Percentiles rank a stretch among this genome's conserved stretches.
Conservation (phyloP, 495 filamentous ascomycete genomes). For the Xylaria scruposa region DNA sequence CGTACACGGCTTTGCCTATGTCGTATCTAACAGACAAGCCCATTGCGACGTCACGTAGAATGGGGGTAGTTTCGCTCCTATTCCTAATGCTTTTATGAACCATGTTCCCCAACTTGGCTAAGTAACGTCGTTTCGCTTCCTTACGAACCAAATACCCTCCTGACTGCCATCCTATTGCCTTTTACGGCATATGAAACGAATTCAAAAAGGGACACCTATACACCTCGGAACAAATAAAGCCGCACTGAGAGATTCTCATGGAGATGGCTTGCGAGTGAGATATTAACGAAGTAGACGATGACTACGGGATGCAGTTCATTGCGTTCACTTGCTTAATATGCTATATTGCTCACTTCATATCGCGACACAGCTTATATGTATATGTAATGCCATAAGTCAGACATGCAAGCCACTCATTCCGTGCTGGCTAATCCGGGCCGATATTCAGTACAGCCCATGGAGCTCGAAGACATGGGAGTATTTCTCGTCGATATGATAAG, state of each 20-base stretch:
- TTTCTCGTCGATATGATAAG: neutral
- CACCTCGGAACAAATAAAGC: neutral
- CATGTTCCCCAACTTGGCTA: neutral
- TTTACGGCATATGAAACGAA: neutral
- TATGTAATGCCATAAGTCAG: neutral
- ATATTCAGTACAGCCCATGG: neutral
- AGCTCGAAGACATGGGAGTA: neutral
- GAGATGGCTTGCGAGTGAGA: neutral
- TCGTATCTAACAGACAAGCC: neutral
- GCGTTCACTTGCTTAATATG: neutral
- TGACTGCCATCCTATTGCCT: neutral
- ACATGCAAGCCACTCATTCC: neutral
- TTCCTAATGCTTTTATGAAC: neutral
- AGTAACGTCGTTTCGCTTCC: neutral
- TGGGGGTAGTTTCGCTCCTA: neutral
- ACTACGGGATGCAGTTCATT: neutral
- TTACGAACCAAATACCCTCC: neutral
- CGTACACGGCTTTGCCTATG: constrained; percentile 14
- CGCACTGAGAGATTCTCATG: neutral
- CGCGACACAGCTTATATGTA: neutral
- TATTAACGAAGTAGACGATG: neutral
- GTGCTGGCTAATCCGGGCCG: neutral
- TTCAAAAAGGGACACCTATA: neutral
- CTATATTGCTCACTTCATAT: neutral
- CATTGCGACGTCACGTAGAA: neutral